Evolutionary conservation across 2,329 filamentous ascomycete genomes (phyloP), one percentile per base, ranked within the genome.

Genomic region (Scleromitrula shiraiana): DNA sequence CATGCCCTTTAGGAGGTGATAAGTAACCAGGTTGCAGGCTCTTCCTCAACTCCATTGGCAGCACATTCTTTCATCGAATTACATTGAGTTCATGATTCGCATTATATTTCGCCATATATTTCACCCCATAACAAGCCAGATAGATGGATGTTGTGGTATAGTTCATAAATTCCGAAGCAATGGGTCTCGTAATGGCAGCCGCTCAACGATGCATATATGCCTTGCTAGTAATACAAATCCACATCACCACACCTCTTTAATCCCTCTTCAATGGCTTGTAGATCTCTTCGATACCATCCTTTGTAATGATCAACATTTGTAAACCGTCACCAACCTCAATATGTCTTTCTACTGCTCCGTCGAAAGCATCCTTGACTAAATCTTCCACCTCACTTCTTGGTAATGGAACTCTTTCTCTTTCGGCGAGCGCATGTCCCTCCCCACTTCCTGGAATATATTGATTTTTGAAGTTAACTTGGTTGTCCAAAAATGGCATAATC

Each of bases 401-500:
- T 63, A 97, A 71, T 43, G 87, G 85, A 62, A 82, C 74, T 52
- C 78, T 76, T 65, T 81, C 76, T 59, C 83, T 77, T 68, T 85
- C 78, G 71, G 85, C 71, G 60, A 96, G 72, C 46, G 82, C 83
- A 68, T 95, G 86, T 36, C 91, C 91, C 52, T 79, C 77, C 49
- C 88, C 89, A 60, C 86, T 91, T 39, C 84, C 87, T 9, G 91
- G 89, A 48, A 93, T 76, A 66, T 95, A 95, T 74, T 96, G 91
- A 68, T 98, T 98, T 79, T 96, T 98, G 76, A 91, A 91, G 73
- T 97, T 97, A 74, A 98, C 93, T 71, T 98, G 94, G 68, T 98
- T 98, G 69, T 98, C 93, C 64, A 98, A 72, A 76, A 98, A 98
- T 1, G 93, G 93, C 87, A 96, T 98, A 70, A 98, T 98, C 68